A percentile compares a stretch with the other conserved stretches of the same genome.
phyloP scores from a whole-genome alignment of 805 yeast genomes.

The Wickerhamiella azymoides region DNA sequence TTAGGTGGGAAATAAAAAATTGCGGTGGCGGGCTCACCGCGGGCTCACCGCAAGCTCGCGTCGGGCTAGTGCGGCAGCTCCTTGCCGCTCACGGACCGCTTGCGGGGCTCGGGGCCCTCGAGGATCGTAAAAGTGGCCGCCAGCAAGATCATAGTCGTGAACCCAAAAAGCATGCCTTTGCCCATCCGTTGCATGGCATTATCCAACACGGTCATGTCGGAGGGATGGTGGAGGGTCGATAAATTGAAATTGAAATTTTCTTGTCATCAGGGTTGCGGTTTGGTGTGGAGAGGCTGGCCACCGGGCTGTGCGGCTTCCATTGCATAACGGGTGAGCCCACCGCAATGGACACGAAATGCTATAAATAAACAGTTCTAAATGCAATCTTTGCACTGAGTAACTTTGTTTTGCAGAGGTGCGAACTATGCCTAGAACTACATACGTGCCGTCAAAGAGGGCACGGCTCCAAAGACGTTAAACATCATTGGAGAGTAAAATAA shows the following conservation, averaged over 20 bases:
- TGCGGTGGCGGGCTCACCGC: no score
- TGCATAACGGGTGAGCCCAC: neutral
- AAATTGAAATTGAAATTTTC: constrained; percentile 1
- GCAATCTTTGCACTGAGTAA: no score
- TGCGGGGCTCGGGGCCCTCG: constrained; percentile 8
- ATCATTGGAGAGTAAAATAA: no score
- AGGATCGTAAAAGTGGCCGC: constrained; percentile 13
- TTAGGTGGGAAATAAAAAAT: no score
- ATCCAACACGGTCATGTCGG: constrained; percentile 10
- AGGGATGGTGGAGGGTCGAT: neutral
- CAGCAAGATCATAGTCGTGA: constrained; percentile 12
- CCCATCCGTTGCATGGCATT: constrained; percentile 11
- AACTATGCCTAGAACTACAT: no score
- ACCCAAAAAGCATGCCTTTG: constrained; percentile 13
- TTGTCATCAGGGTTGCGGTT: constrained; percentile 7
- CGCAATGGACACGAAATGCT: no score
- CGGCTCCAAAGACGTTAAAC: no score
- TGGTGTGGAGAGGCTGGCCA: neutral
- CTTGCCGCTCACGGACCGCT: neutral
- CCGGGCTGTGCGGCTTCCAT: neutral
- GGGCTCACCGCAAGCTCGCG: no score
- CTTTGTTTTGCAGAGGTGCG: no score
- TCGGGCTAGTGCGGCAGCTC: no score
- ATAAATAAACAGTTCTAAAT: no score
- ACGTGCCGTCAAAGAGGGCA: no score